Percentiles rank a stretch among this genome's conserved stretches.
These are phyloP conservation scores for Linum lewisii DNA, from an alignment of 345 rosid species.

Conservation along the genomic window DNA sequence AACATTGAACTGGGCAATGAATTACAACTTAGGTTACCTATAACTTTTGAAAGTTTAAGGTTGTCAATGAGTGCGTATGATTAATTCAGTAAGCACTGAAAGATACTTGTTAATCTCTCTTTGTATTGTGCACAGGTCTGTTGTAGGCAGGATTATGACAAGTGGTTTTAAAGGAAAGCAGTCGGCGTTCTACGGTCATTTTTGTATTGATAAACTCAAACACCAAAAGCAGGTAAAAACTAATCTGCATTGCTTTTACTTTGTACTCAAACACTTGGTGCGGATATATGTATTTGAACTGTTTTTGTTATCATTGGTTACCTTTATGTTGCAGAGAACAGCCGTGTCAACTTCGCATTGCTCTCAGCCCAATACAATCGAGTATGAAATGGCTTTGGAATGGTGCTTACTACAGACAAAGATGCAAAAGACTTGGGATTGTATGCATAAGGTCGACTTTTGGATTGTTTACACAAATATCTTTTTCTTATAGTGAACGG, in stretches of 20 bases:
- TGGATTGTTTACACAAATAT: background rate
- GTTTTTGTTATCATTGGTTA: background rate
- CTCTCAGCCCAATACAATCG: slow-evolving; percentile 79
- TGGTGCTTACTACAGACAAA: slow-evolving; percentile 61
- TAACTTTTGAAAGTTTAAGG: too few species aligned
- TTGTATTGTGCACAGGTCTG: slow-evolving; percentile 38
- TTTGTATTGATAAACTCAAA: slow-evolving; percentile 33
- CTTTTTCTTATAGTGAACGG: background rate
- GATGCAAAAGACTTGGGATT: slow-evolving; percentile 26
- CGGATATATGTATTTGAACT: background rate
- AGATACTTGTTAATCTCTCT: background rate
- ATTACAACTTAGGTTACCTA: too few species aligned
- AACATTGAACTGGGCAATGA: too few species aligned
- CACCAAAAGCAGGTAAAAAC: slow-evolving; percentile 38
- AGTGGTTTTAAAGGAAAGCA: slow-evolving; percentile 42
- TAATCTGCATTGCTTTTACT: slow-evolving; percentile 3
- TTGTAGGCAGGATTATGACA: slow-evolving; percentile 51
- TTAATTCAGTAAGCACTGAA: background rate
- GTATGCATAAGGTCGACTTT: slow-evolving; percentile 34
- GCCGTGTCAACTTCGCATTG: slow-evolving; percentile 82
- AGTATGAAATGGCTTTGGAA: slow-evolving; percentile 78
- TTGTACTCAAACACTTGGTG: background rate
- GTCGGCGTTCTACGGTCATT: slow-evolving; percentile 54
- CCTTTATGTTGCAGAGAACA: slow-evolving; percentile 38
- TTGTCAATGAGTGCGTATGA: too few species aligned